These are phyloP conservation scores for Scleroderma bovista DNA, from an alignment of 768 basidiomycete genomes.

Conservation along the genomic window DNA sequence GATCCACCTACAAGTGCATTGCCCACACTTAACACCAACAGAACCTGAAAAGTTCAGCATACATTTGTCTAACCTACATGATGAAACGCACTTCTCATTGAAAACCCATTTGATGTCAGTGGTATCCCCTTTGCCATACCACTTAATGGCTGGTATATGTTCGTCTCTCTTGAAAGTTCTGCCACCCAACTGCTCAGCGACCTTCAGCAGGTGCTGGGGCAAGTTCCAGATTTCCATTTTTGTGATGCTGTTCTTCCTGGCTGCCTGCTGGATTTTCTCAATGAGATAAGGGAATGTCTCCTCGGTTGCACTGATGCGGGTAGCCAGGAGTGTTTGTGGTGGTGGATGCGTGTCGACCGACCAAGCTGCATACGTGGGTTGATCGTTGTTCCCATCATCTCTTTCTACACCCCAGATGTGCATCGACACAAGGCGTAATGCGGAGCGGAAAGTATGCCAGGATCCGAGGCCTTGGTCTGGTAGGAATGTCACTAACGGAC, in stretches of 20 bases:
- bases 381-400: constrained; percentile 1
- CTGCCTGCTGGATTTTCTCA: constrained; percentile 28
- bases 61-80: neutral
- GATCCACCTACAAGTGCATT: neutral
- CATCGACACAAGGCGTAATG: constrained; percentile 7
- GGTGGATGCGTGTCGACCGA: constrained; percentile 32
- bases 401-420: constrained; percentile 18
- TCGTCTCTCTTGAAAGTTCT: constrained; percentile 29
- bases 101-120: constrained; percentile 38
- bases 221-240: constrained; percentile 47
- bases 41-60: constrained; percentile 24
- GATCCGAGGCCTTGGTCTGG: constrained; percentile 45
- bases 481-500: constrained; percentile 33
- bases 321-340: constrained; percentile 37
- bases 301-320: constrained; percentile 32
- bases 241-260: constrained; percentile 29
- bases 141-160: constrained; percentile 41
- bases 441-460: constrained; percentile 34
- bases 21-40: constrained; percentile 34
- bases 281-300: constrained; percentile 33
- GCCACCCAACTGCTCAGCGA: constrained; percentile 28
- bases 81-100: constrained; percentile 41
- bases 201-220: constrained; percentile 25
- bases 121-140: constrained; percentile 39
- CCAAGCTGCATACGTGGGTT: constrained; percentile 38